phyloP scores from a whole-genome alignment of 1,284 basidiomycete genomes.

The Ustilago xerochloae region DNA sequence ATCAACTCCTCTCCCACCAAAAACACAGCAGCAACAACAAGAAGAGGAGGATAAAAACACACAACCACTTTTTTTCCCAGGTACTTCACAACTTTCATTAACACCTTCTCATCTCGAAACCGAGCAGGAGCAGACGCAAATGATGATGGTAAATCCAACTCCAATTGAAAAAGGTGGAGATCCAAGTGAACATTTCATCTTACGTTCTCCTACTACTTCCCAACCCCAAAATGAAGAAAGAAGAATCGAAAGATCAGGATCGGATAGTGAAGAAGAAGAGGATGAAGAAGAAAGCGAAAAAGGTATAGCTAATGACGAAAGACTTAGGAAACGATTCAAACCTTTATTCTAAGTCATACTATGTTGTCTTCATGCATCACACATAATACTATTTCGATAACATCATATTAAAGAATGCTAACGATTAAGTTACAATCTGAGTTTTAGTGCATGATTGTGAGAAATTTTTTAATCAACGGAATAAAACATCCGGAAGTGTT shows the following conservation, averaged over 20 bases:
- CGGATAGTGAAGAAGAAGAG: background rate
- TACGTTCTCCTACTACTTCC: background rate
- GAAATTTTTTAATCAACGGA: constrained; percentile 10
- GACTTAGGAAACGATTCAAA: constrained; percentile 28
- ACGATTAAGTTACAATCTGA: no score
- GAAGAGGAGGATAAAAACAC: constrained; percentile 8
- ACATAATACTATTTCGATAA: background rate
- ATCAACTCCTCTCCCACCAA: background rate
- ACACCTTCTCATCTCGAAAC: background rate
- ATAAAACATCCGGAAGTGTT: constrained; percentile 34
- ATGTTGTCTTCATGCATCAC: background rate
- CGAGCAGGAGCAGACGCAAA: background rate
- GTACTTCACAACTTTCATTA: constrained; percentile 18
- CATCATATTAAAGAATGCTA: no score
- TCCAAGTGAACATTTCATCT: constrained; percentile 17
- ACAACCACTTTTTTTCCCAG: constrained; percentile 42
- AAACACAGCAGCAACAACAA: background rate
- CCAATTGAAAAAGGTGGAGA: constrained; percentile 35
- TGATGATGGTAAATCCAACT: constrained; percentile 25
- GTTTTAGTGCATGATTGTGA: no score
- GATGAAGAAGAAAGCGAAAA: background rate
- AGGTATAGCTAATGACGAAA: no score
- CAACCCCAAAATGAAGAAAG: background rate
- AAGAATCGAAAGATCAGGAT: background rate
- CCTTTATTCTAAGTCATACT: constrained; percentile 15